Evolutionary conservation across 2,329 filamentous ascomycete species (phyloP), one percentile per base, ranked within the genome.

Genomic region (Bipolaris zeicola): DNA sequence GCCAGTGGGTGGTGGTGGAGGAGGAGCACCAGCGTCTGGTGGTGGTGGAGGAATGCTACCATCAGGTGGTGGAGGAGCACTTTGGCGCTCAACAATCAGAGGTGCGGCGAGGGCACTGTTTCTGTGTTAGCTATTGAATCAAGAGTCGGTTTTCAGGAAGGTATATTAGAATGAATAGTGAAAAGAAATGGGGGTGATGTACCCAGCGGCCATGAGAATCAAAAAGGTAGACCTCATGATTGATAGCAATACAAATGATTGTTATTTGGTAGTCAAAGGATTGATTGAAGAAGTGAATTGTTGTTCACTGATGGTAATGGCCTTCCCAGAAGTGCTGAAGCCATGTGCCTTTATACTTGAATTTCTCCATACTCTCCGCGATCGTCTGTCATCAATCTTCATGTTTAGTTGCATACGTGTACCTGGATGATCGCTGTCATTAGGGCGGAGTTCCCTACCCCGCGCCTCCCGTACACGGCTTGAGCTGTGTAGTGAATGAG

Each of bases 191-290:
- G 33, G 20, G 10, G 22, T 28, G 7, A n/a, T 11, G 14, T 48
- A 48, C 45, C 45, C 45, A 26, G 45, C 33, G 7, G 45, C 45
- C 45, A 48, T 38, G 14, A 48, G 45, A 6, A 48, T 38, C 20
- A 48, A n/a, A 5, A 38, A n/a, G 6, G 34, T 20, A n/a, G 33
- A 36, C 20, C 33, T 48, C 45, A 48, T 48, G 20, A 11, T 36
- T 26, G 14, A 38, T 6, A 26, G 13, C 16, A 18, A 26, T 7
- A 7, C 22, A n/a, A 18, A 36, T 24, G 13, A 24, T 7, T 28
- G 33, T 6, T 38, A 16, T 24, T 10, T 28, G 20, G 18, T 26
- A 38, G 20, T 37, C 5, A 20, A 37, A 37, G 3, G 10, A 42
- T 26, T 37, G 33, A 6, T 34, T 26, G 3, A n/a, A 16, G 18